Base-by-base conservation (phyloP, 768 basidiomycete genomes). In the Melanogaster broomeanus region DNA sequence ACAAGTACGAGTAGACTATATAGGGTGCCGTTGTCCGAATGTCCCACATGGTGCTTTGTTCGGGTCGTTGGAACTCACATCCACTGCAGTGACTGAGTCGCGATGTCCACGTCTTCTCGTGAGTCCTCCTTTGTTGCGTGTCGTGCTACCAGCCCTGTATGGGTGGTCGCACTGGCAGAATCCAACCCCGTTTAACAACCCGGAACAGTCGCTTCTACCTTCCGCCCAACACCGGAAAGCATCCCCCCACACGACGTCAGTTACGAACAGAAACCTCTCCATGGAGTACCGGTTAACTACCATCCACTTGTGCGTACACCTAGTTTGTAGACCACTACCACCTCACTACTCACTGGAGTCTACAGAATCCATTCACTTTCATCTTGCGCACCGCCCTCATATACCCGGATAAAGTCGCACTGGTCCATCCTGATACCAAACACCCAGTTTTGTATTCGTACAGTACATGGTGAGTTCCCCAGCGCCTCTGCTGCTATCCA, bases 321-420 rank as follows among this genome's bases (percentile, higher is more conserved):
- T 18, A 10, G 1, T 37, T 53, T 15, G 30, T 27, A 1, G 12
- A 22, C 15, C 16, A 19, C n/a, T 10, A 2, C 15, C n/a, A 15
- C 13, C 46, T 39, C 47, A 49, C 22, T 30, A n/a, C n/a, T n/a
- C n/a, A n/a, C n/a, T n/a, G n/a, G 21, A 7, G 10, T 37, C 24
- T 28, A 1, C 61, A 91, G 90, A 92, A 90, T 60, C 92, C 92
- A 1, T 61, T 93, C 42, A 65, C 74, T 18, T 94, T 93, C 63
- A 71, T 95, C 9, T 77, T 94, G 9, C 83, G 85, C 24, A 87
- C 89, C 7, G 90, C 93, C 6, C 77, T 78, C 42, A 80, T 92
- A 52, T 87, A 88, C 61, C 93, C 92, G 0, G 72, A 89, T 59
- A 88, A 90, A 59, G 67, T 85, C 22, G 93, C 92, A 0, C 63